A percentile compares a stretch with the other conserved stretches of the same genome.
Conservation (phyloP, 352 stramenopile genomes). For the Phytophthora megakarya region DNA sequence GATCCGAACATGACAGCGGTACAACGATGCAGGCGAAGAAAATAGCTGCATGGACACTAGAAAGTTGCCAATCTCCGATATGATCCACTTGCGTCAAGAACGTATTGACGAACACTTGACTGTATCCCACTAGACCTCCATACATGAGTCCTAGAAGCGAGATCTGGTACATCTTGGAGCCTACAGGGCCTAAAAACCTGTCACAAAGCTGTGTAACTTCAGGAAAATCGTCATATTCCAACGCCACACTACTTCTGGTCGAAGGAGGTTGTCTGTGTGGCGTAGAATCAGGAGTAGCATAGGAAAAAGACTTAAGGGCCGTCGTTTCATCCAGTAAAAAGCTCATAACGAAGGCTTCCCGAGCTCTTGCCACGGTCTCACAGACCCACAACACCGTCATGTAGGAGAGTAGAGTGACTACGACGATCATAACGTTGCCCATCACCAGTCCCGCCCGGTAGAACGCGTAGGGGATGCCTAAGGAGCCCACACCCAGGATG, state of each 20-base stretch:
- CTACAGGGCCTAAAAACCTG: conserved; percentile 63
- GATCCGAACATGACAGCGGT: conserved; percentile 86
- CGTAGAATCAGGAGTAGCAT: conserved; percentile 6
- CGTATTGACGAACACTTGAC: conserved; percentile 91
- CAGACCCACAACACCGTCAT: conserved; percentile 92
- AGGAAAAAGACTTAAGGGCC: conserved; percentile 21
- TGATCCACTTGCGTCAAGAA: conserved; percentile 75
- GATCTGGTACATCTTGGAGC: conserved; percentile 82
- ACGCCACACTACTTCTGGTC: conserved; percentile 8
- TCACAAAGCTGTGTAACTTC: conserved; percentile 84
- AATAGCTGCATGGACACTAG: conserved; percentile 57
- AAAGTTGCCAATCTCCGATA: conserved; percentile 54
- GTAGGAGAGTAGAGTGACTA: conserved; percentile 85
- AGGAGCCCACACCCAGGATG: conserved; percentile 90
- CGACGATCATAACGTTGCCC: conserved; percentile 70
- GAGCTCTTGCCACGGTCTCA: conserved; percentile 68
- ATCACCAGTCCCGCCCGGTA: conserved; percentile 79
- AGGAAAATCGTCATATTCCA: conserved; percentile 65
- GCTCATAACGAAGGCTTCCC: conserved; percentile 46
- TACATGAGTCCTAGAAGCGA: conserved; percentile 91
- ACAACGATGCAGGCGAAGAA: conserved; percentile 87
- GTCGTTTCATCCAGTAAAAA: conserved; percentile 44
- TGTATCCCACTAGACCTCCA: conserved; percentile 87
- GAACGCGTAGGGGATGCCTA: conserved; percentile 90
- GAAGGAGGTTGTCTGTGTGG: background rate